Percentiles rank a stretch among this genome's conserved stretches.
Conservation (phyloP, 2,329 filamentous ascomycete genomes). For the Arthroderma uncinatum region DNA sequence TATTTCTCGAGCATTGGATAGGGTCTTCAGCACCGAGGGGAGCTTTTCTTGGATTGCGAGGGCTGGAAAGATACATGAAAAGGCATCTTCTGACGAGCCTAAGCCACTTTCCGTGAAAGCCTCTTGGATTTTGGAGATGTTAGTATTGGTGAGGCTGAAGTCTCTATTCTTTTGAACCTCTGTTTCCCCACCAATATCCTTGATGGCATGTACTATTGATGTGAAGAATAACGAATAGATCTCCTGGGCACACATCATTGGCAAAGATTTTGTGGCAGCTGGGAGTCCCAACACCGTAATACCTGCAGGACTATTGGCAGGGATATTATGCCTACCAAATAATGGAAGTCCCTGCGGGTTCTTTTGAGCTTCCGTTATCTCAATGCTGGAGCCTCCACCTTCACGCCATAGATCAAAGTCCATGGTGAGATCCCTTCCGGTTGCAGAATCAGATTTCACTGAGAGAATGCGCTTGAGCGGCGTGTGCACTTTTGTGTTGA, state of each 20-base stretch:
- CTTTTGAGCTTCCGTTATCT: not conserved
- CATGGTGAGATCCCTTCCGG: too few relatives aligned
- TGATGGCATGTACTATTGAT: slow-evolving; percentile 20
- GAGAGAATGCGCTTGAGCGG: not conserved
- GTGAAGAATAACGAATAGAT: slow-evolving; percentile 19
- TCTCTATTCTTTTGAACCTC: slow-evolving; percentile 9
- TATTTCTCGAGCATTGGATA: not conserved
- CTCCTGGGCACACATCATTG: slow-evolving; percentile 26
- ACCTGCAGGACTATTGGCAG: not conserved
- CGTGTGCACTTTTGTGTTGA: slow-evolving; percentile 4
- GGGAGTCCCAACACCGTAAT: slow-evolving; percentile 17
- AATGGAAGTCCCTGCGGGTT: not conserved
- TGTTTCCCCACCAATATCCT: slow-evolving; percentile 11
- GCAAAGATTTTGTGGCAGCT: slow-evolving; percentile 18
- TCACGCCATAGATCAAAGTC: not conserved
- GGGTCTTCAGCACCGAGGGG: not conserved
- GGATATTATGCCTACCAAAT: not conserved
- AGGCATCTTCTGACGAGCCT: slow-evolving; percentile 24
- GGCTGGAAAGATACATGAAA: slow-evolving; percentile 25
- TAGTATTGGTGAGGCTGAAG: not conserved
- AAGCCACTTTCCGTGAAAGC: slow-evolving; percentile 19
- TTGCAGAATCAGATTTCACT: not conserved
- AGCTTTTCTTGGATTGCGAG: slow-evolving; percentile 9
- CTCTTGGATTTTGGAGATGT: slow-evolving; percentile 17
- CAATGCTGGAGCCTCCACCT: not conserved